A percentile compares a stretch with the other conserved stretches of the same genome.
These are phyloP conservation scores for Fraxinus velutina DNA, from an alignment of 305 asterid genomes.

Conservation along the genomic window DNA sequence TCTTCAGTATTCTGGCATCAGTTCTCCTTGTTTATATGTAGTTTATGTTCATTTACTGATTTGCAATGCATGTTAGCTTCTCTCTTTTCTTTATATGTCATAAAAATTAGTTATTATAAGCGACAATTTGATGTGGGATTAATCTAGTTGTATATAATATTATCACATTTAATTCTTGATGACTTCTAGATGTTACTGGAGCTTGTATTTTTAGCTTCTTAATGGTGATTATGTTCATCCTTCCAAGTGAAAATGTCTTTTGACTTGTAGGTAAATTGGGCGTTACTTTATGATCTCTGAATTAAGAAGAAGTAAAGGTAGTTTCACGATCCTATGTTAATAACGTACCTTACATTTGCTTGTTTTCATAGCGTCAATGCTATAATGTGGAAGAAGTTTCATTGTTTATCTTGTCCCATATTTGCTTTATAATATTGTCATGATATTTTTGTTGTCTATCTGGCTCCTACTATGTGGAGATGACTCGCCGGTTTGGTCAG, in stretches of 20 bases:
- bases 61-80: not conserved
- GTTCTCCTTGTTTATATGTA: not conserved
- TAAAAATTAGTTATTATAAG: not conserved
- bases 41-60: not conserved
- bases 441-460: not conserved
- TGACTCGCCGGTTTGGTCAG: not conserved
- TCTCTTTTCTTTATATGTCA: not conserved
- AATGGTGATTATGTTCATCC: constrained; percentile 51
- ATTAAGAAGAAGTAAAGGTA: constrained; percentile 90
- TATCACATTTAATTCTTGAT: not conserved
- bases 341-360: not conserved
- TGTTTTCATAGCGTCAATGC: not conserved
- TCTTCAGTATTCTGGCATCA: constrained; percentile 12
- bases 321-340: constrained; percentile 57
- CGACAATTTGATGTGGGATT: constrained; percentile 13
- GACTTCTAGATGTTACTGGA: constrained; percentile 1
- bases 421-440: not conserved
- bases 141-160: not conserved
- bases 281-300: constrained; percentile 94
- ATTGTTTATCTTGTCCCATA: not conserved
- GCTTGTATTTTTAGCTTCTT: constrained; percentile 40
- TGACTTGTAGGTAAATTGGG: constrained; percentile 89
- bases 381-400: not conserved
- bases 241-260: constrained; percentile 77
- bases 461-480: not conserved